Percentiles rank a stretch among this genome's conserved stretches.
These are phyloP conservation scores for Aspergillus sp. DNA, from an alignment of 2,329 filamentous ascomycete genomes.

Conservation along the genomic window DNA sequence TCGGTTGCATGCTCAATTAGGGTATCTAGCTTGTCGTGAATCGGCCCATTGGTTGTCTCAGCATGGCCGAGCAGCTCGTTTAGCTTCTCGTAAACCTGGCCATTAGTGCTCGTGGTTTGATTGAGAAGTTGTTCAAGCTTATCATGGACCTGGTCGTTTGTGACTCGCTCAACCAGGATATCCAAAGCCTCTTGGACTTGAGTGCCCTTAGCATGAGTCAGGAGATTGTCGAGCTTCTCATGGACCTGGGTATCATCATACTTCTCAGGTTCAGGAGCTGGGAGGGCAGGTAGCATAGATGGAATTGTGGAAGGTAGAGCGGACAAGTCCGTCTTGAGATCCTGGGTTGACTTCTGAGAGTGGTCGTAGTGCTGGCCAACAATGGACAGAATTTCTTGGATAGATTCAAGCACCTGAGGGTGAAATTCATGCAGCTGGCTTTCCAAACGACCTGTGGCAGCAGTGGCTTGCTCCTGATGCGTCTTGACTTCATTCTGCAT, in stretches of 20 bases:
- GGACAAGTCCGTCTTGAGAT: conserved; percentile 54
- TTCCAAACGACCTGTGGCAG: conserved; percentile 70
- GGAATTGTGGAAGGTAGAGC: conserved; percentile 49
- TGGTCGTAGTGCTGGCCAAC: conserved; percentile 87
- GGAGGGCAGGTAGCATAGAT: conserved; percentile 51
- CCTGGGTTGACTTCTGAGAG: conserved; percentile 63
- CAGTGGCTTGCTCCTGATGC: conserved; percentile 75
- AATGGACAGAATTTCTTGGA: conserved; percentile 78
- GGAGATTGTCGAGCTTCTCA: conserved; percentile 52
- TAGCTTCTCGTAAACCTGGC: conserved; percentile 55
- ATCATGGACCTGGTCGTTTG: conserved; percentile 53
- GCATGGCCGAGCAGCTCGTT: conserved; percentile 41
- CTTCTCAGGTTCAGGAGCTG: conserved; percentile 49
- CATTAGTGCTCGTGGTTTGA: conserved; percentile 23
- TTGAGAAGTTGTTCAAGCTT: conserved; percentile 49
- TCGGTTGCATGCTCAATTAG: conserved; percentile 53
- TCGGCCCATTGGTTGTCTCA: conserved; percentile 20
- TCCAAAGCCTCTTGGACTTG: conserved; percentile 56
- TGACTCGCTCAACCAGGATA: conserved; percentile 40
- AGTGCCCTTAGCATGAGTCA: conserved; percentile 41
- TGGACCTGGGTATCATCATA: conserved; percentile 59
- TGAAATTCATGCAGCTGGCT: conserved; percentile 76
- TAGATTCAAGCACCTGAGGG: conserved; percentile 78
- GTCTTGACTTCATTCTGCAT: conserved; percentile 65
- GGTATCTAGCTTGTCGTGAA: conserved; percentile 30